Conservation (phyloP, 2,329 filamentous ascomycete species). For the Fusarium ramigenum region DNA sequence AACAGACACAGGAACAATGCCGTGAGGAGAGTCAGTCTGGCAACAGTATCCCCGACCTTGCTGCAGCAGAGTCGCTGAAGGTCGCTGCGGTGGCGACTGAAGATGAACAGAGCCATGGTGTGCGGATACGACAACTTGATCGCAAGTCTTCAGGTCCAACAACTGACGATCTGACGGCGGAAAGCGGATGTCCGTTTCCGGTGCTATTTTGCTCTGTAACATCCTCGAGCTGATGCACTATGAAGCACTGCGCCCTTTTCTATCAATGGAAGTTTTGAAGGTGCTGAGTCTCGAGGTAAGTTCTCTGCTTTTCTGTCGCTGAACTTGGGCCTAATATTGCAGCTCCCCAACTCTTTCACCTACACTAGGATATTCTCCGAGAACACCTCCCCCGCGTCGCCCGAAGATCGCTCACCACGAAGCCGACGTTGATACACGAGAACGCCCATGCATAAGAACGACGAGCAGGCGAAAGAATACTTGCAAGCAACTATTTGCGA, state of each 20-base stretch:
- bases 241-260: not conserved
- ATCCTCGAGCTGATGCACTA: rapidly evolving
- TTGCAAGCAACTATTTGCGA: constrained; percentile 24
- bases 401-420: not conserved
- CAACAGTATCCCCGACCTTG: not conserved
- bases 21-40: not conserved
- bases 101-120: not conserved
- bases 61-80: not conserved
- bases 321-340: rapidly evolving
- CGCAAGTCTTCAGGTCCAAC: not conserved
- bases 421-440: constrained; percentile 19
- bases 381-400: not conserved
- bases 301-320: not conserved
- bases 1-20: rapidly evolving
- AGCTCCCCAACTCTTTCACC: not conserved
- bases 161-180: rapidly evolving
- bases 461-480: constrained; percentile 16
- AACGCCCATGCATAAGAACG: not conserved
- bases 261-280: not conserved
- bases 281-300: not conserved
- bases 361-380: not conserved
- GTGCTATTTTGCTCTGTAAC: rapidly evolving
- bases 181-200: rapidly evolving
- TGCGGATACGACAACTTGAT: not conserved
- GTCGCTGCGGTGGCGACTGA: rapidly evolving